Conservation (phyloP, 306 rosid genomes). For the Ochetophila trinervis region DNA sequence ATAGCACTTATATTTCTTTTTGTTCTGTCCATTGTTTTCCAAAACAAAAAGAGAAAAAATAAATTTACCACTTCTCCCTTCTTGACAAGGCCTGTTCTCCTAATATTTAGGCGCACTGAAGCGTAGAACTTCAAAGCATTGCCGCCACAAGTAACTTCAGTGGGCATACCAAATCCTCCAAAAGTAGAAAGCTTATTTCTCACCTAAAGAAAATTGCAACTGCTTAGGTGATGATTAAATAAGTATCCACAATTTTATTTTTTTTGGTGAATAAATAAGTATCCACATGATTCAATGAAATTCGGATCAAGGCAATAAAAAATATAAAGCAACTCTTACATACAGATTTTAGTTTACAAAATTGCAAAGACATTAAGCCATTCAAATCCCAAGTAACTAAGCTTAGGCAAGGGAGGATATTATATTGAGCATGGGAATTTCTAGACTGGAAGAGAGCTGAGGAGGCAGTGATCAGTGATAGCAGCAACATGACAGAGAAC, state of each 20-base stretch:
- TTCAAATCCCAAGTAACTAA: not conserved
- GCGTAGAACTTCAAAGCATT: conserved; percentile 91
- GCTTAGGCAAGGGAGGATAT: not conserved
- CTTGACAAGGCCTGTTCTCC: conserved; percentile 63
- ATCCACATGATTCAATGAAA: not conserved
- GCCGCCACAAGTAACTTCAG: conserved; percentile 91
- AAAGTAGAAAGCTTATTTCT: conserved; percentile 80
- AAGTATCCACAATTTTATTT: too few species aligned
- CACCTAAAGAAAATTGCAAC: conserved; percentile 44
- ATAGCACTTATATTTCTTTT: not conserved
- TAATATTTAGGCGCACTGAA: conserved; percentile 75
- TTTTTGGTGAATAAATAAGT: not conserved
- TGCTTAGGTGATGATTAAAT: not conserved
- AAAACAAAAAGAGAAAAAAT: not conserved
- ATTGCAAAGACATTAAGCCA: not conserved
- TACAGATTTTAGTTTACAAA: too few species aligned
- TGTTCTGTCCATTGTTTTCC: too few species aligned
- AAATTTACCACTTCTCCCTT: conserved; percentile 82
- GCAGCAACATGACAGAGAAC: not conserved
- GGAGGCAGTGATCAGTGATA: not conserved
- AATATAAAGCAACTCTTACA: too few species aligned
- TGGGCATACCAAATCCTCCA: conserved; percentile 88
- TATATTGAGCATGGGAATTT: not conserved
- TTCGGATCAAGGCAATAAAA: not conserved
- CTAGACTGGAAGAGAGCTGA: not conserved